Percentiles rank a stretch among this genome's conserved stretches.
These are phyloP conservation scores for Arxiozyma heterogenica DNA, from an alignment of 1,139 yeast genomes.

Conservation along the genomic window DNA sequence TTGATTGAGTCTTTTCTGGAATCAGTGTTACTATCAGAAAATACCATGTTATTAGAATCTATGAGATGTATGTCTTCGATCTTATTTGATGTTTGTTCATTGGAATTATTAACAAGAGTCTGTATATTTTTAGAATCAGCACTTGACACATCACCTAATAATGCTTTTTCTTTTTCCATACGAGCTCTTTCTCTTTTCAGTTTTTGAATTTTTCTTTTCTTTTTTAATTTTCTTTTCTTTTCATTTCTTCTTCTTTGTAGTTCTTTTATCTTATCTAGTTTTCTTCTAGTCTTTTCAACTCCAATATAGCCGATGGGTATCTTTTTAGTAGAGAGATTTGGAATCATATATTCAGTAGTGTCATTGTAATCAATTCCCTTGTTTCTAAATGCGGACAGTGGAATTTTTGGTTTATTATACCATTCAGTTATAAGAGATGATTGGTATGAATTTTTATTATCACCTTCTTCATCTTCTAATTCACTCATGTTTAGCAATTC, in stretches of 20 bases:
- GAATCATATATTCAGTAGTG: conserved; percentile 28
- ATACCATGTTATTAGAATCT: conserved; percentile 1
- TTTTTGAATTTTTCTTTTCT: conserved; percentile 26
- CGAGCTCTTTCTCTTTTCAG: conserved; percentile 25
- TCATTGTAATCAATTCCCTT: conserved; percentile 41
- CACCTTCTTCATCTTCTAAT: conserved; percentile 55
- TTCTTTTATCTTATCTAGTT: conserved; percentile 30
- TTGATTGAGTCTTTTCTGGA: conserved; percentile 20
- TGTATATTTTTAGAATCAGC: conserved; percentile 5
- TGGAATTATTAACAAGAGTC: background rate
- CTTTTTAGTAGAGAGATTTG: conserved; percentile 25
- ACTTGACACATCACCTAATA: conserved; percentile 6
- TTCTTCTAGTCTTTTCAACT: conserved; percentile 29
- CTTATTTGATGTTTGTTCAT: background rate
- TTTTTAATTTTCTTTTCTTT: conserved; percentile 25
- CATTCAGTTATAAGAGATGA: conserved; percentile 20
- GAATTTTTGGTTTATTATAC: conserved; percentile 52
- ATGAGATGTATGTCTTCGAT: background rate
- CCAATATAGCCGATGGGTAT: conserved; percentile 33
- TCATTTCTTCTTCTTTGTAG: conserved; percentile 28
- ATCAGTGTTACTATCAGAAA: background rate
- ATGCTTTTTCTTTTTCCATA: conserved; percentile 16
- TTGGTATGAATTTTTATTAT: conserved; percentile 16
- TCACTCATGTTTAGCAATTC: conserved; percentile 84
- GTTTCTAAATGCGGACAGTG: conserved; percentile 83